Base-by-base conservation (phyloP, 2,329 filamentous ascomycete genomes). In the Arthrocladium fulminans region DNA sequence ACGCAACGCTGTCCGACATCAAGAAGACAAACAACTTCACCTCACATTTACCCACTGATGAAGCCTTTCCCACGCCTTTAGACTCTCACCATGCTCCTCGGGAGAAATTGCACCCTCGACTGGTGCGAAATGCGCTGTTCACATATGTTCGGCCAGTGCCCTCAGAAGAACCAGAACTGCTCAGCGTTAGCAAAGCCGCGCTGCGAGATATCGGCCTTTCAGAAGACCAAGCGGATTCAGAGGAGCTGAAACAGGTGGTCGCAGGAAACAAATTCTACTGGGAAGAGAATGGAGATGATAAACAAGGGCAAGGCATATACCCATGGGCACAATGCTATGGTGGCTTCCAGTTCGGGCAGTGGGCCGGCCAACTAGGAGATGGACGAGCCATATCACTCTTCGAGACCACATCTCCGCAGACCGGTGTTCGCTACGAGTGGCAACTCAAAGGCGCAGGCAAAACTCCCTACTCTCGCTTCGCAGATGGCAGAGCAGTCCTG, bases 311-410 rank as follows among this genome's bases (percentile, higher is more conserved):
- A 50, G 84, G 85, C 17, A 81, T 92, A 37, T 98, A 98, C 64
- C 90, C 92, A 0, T 98, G 92, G 92, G 89, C 92, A 25, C 92
- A 98, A 68, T 97, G 92, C 69, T 98, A 98, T 65, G 92, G 92
- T 49, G 70, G 70, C 34, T 74, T 71, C 66, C 72, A 74, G 65
- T 74, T 74, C 66, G 92, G 92, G 4, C 81, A 85, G 56, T 98
- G 90, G 90, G 92, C 92, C 2, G 89, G 92, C 4, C 92, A 98
- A 66, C 79, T 98, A 1, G 92, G 92, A 35, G 92, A 98, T 63
- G 92, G 92, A 10, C 79, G 92, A 48, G 92, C 89, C 24, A 97
- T 98, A 57, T 94, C 87, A 29, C 73, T 98, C 1, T 97, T 97
- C 60, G 92, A 98, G 66, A 79, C 82, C 20, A 90, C 81, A 3